Base-by-base conservation (phyloP, 2,329 filamentous ascomycete genomes). In the Ascochyta clinopodiicola region DNA sequence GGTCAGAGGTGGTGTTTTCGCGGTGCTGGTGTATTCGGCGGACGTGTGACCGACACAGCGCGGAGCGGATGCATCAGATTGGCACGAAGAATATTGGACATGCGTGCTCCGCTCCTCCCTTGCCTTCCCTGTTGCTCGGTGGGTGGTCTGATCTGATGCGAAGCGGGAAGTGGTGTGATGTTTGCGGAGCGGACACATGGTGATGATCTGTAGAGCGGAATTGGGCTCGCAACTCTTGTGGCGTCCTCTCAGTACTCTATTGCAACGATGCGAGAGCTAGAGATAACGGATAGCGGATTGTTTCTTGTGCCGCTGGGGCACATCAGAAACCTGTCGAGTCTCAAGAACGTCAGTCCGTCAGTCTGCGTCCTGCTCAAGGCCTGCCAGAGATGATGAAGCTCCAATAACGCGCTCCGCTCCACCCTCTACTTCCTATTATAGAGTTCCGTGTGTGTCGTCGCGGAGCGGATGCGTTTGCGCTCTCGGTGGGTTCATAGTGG, bases 101-200 rank as follows among this genome's bases (percentile, higher is more conserved):
- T 9, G 15, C 3, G 15, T 40, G 39, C 21, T 21, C 36, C 45
- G 24, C 45, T 42, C 29, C 46, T 25, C 42, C 36, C 46, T 43
- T 56, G 29, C 46, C 40, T 50, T 40, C 24, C 12, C 31, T 15
- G 6, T 42, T 36, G 13, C 10, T 8, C 36, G 21, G 36, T 32
- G 31, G 21, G 36, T 32, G 31, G 24, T 13, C 24, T 50, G 36
- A 51, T 21, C 7, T 4, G 4, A 13, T n/a, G 45, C 40, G 52
- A 31, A 45, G 42, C 39, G 44, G 51, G 34, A 12, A 35, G 52
- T 55, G 45, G 52, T 45, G 45, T 55, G 52, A 50, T 45, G 24
- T 55, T 42, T 12, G 34, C 52, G 36, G 45, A 43, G 25, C 46
- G 52, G 52, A 55, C 9, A 40, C 40, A 34, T 43, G 32, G 39